Conservation (phyloP, 106 monocot species). For the Ottelia alismoides region DNA sequence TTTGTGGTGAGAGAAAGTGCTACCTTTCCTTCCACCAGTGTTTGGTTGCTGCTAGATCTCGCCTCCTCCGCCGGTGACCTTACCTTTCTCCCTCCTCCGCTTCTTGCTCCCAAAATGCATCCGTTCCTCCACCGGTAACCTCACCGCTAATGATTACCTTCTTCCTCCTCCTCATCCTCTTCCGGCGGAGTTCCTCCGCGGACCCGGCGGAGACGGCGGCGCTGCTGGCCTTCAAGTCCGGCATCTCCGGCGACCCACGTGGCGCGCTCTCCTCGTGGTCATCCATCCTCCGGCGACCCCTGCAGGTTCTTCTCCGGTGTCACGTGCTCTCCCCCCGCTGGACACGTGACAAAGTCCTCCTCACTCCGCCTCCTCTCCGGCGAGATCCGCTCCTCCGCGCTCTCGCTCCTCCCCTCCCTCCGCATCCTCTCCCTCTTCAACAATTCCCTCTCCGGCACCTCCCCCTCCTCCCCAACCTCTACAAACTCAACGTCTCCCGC, state of each 20-base stretch:
- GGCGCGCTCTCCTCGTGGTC: constrained; percentile 55
- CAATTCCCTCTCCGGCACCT: constrained; percentile 43
- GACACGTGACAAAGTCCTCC: constrained; percentile 48
- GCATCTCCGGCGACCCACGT: constrained; percentile 46
- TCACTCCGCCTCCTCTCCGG: constrained; percentile 54
- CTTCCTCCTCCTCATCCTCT: neutral
- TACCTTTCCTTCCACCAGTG: too few species aligned
- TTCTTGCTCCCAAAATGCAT: too few species aligned
- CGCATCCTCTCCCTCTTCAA: constrained; percentile 64
- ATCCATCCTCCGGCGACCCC: constrained; percentile 24
- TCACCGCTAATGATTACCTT: too few species aligned
- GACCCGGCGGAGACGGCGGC: constrained; percentile 33
- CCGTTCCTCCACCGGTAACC: too few species aligned
- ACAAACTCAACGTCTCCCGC: constrained; percentile 76
- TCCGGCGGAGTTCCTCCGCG: neutral
- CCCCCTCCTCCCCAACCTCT: constrained; percentile 48
- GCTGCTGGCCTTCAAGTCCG: constrained; percentile 67
- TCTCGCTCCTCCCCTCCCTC: constrained; percentile 43
- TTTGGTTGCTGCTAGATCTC: too few species aligned
- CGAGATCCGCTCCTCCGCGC: constrained; percentile 29
- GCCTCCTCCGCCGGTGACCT: too few species aligned
- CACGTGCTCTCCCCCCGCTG: constrained; percentile 34
- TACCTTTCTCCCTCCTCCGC: too few species aligned
- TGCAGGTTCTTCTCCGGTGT: constrained; percentile 78
- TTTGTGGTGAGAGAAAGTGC: too few species aligned